A percentile compares a stretch with the other conserved stretches of the same genome.
These are phyloP conservation scores for Serpula lacrymans DNA, from an alignment of 768 basidiomycete genomes.

Conservation along the genomic window DNA sequence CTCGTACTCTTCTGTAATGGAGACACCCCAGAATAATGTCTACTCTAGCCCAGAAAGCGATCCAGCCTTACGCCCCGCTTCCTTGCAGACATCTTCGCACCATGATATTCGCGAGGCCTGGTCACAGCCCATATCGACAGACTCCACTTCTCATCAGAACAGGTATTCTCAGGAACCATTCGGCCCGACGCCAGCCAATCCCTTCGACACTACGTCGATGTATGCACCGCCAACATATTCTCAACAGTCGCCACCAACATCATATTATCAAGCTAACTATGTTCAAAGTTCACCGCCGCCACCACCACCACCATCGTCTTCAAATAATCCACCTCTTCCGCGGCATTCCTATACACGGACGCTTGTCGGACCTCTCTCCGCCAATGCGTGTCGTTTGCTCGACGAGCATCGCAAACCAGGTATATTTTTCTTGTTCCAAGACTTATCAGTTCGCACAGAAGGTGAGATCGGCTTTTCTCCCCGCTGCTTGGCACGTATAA, in stretches of 20 bases:
- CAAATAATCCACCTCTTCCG: slow-evolving; percentile 44
- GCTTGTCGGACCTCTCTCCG: slow-evolving; percentile 84
- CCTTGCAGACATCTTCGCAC: slow-evolving; percentile 28
- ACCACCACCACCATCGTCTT: slow-evolving; percentile 27
- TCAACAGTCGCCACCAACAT: slow-evolving; percentile 25
- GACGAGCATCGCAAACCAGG: slow-evolving; percentile 86
- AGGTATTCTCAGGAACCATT: slow-evolving; percentile 17
- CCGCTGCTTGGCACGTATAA: slow-evolving; percentile 20
- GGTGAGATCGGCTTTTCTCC: slow-evolving; percentile 41
- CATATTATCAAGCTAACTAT: slow-evolving; percentile 26
- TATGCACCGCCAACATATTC: slow-evolving; percentile 24
- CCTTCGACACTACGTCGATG: slow-evolving; percentile 19
- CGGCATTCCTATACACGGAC: slow-evolving; percentile 80
- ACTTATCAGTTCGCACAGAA: slow-evolving; percentile 91
- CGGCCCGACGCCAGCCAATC: slow-evolving; percentile 14
- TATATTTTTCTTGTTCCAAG: slow-evolving; percentile 94
- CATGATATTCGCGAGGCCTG: slow-evolving; percentile 37
- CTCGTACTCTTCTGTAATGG: slow-evolving; percentile 31
- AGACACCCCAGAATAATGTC: slow-evolving; percentile 19
- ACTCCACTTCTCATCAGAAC: slow-evolving; percentile 13
- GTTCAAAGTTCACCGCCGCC: slow-evolving; percentile 24
- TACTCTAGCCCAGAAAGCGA: slow-evolving; percentile 35
- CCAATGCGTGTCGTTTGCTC: slow-evolving; percentile 78
- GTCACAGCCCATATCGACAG: slow-evolving; percentile 15
- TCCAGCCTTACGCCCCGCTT: slow-evolving; percentile 31